Conservation (phyloP, 139 green algal species). For the Coelastrella sp. region DNA sequence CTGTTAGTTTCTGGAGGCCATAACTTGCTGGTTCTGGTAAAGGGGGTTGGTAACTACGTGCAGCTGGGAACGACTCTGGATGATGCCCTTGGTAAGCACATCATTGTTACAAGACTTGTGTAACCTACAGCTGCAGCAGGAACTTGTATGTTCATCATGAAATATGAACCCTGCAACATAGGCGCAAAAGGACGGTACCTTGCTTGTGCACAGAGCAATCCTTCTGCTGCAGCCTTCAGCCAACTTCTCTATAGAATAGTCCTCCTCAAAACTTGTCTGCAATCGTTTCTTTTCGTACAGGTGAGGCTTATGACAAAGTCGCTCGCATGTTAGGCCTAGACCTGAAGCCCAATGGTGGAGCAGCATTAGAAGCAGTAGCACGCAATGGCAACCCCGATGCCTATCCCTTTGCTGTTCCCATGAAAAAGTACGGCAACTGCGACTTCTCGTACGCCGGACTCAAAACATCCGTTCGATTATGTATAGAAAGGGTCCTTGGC, state of each 20-base stretch:
- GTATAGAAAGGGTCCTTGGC: constrained; percentile 65
- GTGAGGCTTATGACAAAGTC: constrained; percentile 97
- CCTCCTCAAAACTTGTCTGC: too few species aligned
- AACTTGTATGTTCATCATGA: too few species aligned
- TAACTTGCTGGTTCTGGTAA: constrained; percentile 94
- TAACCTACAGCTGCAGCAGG: too few species aligned
- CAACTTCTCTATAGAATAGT: too few species aligned
- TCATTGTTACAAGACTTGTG: not conserved
- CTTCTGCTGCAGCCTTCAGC: too few species aligned
- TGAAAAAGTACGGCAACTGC: constrained; percentile 81
- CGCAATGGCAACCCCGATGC: constrained; percentile 70
- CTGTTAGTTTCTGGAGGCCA: constrained; percentile 95
- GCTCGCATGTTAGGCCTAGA: constrained; percentile 92
- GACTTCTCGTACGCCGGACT: constrained; percentile 98
- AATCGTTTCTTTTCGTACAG: constrained; percentile 46
- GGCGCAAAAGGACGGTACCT: too few species aligned
- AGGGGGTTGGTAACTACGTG: constrained; percentile 89
- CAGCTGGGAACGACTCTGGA: constrained; percentile 94
- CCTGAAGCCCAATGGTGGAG: constrained; percentile 80
- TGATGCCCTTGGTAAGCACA: constrained; percentile 87
- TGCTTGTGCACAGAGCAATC: too few species aligned
- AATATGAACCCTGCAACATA: too few species aligned
- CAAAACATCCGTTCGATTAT: constrained; percentile 89
- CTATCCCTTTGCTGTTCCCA: constrained; percentile 81
- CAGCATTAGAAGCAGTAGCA: constrained; percentile 85